phyloP scores from a whole-genome alignment of 1,139 yeast genomes.

The Spathaspora sp. region DNA sequence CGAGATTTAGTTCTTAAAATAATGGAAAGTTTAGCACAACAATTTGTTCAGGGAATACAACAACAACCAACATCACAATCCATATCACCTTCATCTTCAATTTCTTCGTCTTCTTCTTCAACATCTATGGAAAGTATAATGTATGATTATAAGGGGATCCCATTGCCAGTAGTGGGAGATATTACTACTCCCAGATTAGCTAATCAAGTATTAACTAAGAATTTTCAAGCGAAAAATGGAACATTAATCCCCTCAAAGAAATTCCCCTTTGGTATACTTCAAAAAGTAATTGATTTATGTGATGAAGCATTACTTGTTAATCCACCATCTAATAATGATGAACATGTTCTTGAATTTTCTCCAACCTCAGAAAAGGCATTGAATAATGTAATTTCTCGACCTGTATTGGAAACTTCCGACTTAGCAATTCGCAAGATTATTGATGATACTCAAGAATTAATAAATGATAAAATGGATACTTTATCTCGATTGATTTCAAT shows the following conservation, averaged over 20 bases:
- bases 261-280: conserved; percentile 70
- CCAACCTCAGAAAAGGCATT: conserved; percentile 74
- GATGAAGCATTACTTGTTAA: conserved; percentile 76
- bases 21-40: conserved; percentile 38
- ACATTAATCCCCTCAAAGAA: conserved; percentile 29
- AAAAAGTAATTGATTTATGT: conserved; percentile 63
- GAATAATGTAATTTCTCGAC: conserved; percentile 42
- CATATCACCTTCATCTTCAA: conserved; percentile 17
- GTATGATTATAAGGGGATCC: conserved; percentile 60
- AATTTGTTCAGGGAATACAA: conserved; percentile 12
- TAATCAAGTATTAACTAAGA: conserved; percentile 24
- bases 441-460: conserved; percentile 64
- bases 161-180: conserved; percentile 39
- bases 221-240: conserved; percentile 26
- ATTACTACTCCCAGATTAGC: conserved; percentile 20
- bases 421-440: conserved; percentile 62
- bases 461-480: conserved; percentile 68
- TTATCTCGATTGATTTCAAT: conserved; percentile 77
- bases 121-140: conserved; percentile 17
- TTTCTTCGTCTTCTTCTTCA: conserved; percentile 16
- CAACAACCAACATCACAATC: conserved; percentile 13
- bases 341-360: conserved; percentile 44
- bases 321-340: conserved; percentile 47
- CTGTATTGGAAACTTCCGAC: conserved; percentile 48
- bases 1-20: conserved; percentile 50